A percentile compares a stretch with the other conserved stretches of the same genome.
Evolutionary conservation across 768 basidiomycete species (phyloP).

Genomic region (Termitomyces eurrhizus): DNA sequence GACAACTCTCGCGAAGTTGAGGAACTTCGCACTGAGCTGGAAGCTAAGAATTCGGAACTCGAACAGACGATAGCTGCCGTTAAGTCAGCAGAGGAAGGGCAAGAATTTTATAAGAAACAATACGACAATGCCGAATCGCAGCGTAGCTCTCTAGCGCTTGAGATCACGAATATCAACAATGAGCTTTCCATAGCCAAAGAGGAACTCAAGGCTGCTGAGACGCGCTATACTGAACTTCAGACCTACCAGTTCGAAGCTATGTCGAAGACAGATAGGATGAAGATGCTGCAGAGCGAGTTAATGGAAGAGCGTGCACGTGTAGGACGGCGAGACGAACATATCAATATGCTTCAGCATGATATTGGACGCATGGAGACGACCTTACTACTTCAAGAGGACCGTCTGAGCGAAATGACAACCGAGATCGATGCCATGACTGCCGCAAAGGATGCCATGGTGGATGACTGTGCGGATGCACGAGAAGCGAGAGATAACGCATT

Average conservation of each 20-base stretch:
- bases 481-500: conserved; percentile 68
- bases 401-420: conserved; percentile 60
- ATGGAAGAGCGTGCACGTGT: conserved; percentile 66
- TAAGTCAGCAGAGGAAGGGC: conserved; percentile 26
- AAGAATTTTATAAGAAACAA: conserved; percentile 38
- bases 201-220: conserved; percentile 54
- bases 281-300: conserved; percentile 58
- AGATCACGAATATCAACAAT: conserved; percentile 56
- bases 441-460: conserved; percentile 78
- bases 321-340: conserved; percentile 63
- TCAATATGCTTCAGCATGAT: conserved; percentile 77
- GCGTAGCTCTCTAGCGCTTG: conserved; percentile 61
- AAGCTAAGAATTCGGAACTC: conserved; percentile 27
- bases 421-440: conserved; percentile 65
- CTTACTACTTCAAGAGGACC: conserved; percentile 68
- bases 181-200: conserved; percentile 52
- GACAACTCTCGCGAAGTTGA: conserved; percentile 33
- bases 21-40: conserved; percentile 31
- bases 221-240: conserved; percentile 58
- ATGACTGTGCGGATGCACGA: conserved; percentile 77
- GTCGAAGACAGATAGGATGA: conserved; percentile 52
- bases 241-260: conserved; percentile 63
- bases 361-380: conserved; percentile 75
- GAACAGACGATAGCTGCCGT: conserved; percentile 27
- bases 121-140: conserved; percentile 60